A percentile compares a stretch with the other conserved stretches of the same genome.
Conservation (phyloP, 75 land plant species). For the Larix kaempferi region DNA sequence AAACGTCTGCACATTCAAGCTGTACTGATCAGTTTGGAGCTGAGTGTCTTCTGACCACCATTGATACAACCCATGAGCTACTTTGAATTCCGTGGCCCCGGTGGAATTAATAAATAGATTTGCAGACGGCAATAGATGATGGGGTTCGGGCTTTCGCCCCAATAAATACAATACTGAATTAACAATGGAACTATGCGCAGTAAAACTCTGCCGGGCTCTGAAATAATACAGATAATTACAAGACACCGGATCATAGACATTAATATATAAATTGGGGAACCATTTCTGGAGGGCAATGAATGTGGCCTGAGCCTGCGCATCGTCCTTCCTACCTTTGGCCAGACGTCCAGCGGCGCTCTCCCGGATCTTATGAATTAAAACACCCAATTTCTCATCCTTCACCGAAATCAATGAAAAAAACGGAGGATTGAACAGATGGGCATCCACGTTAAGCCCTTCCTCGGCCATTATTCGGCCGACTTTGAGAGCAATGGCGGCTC, state of each 20-base stretch:
- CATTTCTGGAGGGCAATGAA: constrained; percentile 30
- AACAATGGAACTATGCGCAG: neutral
- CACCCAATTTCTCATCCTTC: neutral
- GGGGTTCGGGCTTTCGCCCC: constrained; percentile 1
- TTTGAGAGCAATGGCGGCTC: constrained; percentile 74
- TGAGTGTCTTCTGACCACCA: constrained; percentile 75
- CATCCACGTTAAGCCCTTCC: constrained; percentile 49
- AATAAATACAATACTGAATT: constrained; percentile 9
- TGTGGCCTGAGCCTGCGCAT: neutral
- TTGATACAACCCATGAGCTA: constrained; percentile 66
- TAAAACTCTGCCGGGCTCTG: constrained; percentile 4
- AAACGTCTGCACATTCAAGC: neutral
- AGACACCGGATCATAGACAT: constrained; percentile 61
- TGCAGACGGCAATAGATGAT: constrained; percentile 23
- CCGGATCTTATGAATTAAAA: constrained; percentile 28
- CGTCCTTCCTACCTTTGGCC: neutral
- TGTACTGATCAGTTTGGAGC: constrained; percentile 20
- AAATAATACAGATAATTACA: constrained; percentile 43
- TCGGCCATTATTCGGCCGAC: constrained; percentile 57
- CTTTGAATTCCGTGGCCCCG: constrained; percentile 47
- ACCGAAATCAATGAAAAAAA: constrained; percentile 21
- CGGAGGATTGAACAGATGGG: constrained; percentile 81
- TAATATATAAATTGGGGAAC: constrained; percentile 66
- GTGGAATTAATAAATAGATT: constrained; percentile 51
- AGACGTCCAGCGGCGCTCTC: neutral